Evolutionary conservation across 192 early-diverging fungal species (phyloP).

Genomic region (Mortierella hygrophila): DNA sequence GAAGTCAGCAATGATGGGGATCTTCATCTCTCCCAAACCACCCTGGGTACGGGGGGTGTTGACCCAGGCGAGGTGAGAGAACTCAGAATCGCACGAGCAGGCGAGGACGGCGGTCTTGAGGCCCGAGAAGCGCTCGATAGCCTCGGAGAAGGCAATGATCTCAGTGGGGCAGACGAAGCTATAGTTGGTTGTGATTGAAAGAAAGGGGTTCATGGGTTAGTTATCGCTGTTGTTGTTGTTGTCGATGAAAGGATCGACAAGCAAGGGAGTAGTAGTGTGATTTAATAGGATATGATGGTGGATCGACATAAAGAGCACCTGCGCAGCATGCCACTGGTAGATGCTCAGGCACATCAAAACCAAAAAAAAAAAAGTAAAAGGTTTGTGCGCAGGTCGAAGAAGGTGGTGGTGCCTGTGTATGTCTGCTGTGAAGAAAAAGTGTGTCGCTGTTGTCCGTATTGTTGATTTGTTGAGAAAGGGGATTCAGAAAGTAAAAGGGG

Average conservation of each 20-base stretch:
- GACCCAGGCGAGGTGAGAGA: conserved; percentile 91
- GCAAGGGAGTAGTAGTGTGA: not conserved
- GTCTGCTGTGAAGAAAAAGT: not conserved
- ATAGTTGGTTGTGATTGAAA: not conserved
- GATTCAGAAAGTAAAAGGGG: not conserved
- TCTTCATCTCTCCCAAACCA: conserved; percentile 92
- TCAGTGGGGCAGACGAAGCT: conserved; percentile 93
- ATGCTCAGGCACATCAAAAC: too few relatives aligned
- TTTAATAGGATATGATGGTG: not conserved
- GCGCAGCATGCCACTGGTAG: too few relatives aligned
- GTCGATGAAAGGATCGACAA: not conserved
- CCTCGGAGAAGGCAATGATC: conserved; percentile 92
- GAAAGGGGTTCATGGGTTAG: not conserved
- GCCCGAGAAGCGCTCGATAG: conserved; percentile 83
- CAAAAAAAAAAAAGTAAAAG: not conserved
- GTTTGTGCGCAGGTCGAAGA: not conserved
- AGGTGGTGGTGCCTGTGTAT: not conserved
- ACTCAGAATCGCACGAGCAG: conserved; percentile 82
- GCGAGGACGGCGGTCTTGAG: conserved; percentile 82
- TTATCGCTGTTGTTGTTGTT: not conserved
- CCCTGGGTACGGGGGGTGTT: conserved; percentile 88
- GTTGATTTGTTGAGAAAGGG: not conserved
- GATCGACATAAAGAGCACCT: too few relatives aligned
- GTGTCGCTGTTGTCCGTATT: not conserved
- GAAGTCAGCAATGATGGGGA: conserved; percentile 90